Percentiles rank a stretch among this genome's conserved stretches.
Evolutionary conservation across 1,139 yeast genomes (phyloP).

Genomic region (Entelexis paramagnoliae): DNA sequence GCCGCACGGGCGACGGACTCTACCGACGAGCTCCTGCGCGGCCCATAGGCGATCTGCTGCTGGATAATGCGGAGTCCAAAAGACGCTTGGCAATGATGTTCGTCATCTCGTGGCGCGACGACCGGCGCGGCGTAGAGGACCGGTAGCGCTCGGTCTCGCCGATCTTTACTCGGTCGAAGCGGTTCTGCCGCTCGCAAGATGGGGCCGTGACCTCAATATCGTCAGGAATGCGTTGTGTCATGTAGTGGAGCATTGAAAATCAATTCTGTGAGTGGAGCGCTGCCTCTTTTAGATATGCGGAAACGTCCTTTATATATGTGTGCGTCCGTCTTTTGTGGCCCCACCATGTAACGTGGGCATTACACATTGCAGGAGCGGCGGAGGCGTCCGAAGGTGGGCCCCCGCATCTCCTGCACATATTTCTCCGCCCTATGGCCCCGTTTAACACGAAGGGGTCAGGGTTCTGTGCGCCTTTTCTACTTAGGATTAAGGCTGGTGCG

Average conservation of each 20-base stretch:
- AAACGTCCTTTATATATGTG: not conserved
- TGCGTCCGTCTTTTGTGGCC: not conserved
- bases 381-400: not conserved
- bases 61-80: not conserved
- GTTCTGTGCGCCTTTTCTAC: not conserved
- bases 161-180: not conserved
- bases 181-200: not conserved
- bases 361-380: not conserved
- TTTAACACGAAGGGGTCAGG: slow-evolving; percentile 4
- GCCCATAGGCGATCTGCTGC: not conserved
- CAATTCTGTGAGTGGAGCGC: not conserved
- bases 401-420: not conserved
- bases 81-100: not conserved
- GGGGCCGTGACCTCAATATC: not conserved
- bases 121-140: not conserved
- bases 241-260: not conserved
- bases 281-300: not conserved
- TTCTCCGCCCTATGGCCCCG: not conserved
- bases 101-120: not conserved
- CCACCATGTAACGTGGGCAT: slow-evolving; percentile 4
- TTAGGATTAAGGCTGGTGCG: not conserved
- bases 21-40: not conserved
- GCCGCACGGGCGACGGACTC: too few species aligned
- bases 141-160: not conserved
- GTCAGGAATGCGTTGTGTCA: not conserved